phyloP scores from a whole-genome alignment of 352 stramenopile species.

The Globisporangium paroecandrum region DNA sequence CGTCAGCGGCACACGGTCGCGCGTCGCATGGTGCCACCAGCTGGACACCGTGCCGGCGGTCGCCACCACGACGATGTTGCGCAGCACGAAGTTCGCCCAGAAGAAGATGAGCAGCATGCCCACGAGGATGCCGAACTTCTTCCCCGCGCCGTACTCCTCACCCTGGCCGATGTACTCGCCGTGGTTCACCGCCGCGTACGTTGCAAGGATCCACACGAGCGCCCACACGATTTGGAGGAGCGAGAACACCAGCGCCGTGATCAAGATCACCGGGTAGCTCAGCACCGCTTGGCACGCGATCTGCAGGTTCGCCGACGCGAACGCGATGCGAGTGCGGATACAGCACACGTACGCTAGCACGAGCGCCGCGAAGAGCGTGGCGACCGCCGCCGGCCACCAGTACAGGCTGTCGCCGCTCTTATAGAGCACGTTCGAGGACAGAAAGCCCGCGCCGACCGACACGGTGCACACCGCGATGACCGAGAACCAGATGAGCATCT shows the following conservation, averaged over 20 bases:
- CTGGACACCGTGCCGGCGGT: slow-evolving; percentile 79
- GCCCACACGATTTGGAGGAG: slow-evolving; percentile 68
- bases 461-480: slow-evolving; percentile 35
- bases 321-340: slow-evolving; percentile 50
- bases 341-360: slow-evolving; percentile 55
- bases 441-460: slow-evolving; percentile 34
- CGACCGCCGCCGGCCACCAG: slow-evolving; percentile 47
- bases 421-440: slow-evolving; percentile 39
- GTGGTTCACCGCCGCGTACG: slow-evolving; percentile 58
- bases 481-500: slow-evolving; percentile 67
- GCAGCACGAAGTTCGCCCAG: slow-evolving; percentile 68
- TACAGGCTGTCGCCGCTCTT: slow-evolving; percentile 38
- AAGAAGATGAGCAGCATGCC: slow-evolving; percentile 74
- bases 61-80: slow-evolving; percentile 84
- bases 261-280: slow-evolving; percentile 69
- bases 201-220: slow-evolving; percentile 70
- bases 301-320: slow-evolving; percentile 82
- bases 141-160: slow-evolving; percentile 26
- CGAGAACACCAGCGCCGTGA: slow-evolving; percentile 65
- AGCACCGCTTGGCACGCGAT: slow-evolving; percentile 73
- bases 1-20: slow-evolving; percentile 33
- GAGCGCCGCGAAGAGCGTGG: slow-evolving; percentile 36
- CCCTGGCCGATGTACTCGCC: slow-evolving; percentile 38
- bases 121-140: slow-evolving; percentile 44
- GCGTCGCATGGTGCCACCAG: slow-evolving; percentile 75